Conservation (phyloP, 73 alveolate species). For the Durusdinium trenchii region DNA sequence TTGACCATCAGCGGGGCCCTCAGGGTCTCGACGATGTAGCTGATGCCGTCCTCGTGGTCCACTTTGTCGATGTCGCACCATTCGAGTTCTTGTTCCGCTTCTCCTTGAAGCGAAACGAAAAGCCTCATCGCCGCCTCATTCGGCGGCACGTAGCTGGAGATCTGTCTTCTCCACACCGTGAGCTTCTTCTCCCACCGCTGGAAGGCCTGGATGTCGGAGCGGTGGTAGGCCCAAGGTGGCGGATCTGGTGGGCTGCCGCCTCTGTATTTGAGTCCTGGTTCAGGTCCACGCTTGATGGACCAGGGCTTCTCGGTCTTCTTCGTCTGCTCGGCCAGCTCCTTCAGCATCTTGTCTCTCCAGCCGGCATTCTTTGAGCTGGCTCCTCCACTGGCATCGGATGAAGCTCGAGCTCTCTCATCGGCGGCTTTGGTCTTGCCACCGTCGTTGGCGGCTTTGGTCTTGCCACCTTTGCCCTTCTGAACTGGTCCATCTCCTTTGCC, state of each 20-base stretch:
- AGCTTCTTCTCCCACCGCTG: background rate
- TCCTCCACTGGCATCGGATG: too few relatives aligned
- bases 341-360: too few relatives aligned
- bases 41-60: background rate
- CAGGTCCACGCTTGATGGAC: background rate
- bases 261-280: conserved; percentile 21
- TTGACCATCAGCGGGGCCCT: background rate
- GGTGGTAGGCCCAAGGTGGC: background rate
- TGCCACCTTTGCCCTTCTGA: too few relatives aligned
- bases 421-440: too few relatives aligned
- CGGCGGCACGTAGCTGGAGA: background rate
- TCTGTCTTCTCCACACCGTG: background rate
- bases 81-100: conserved; percentile 26
- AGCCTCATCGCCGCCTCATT: background rate
- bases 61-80: background rate
- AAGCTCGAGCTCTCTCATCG: too few relatives aligned
- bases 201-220: background rate
- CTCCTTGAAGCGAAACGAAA: background rate
- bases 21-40: background rate
- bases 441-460: too few relatives aligned
- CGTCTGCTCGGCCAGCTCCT: too few relatives aligned
- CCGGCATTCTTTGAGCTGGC: too few relatives aligned
- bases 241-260: background rate
- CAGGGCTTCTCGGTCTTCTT: background rate
- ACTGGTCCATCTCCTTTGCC: too few relatives aligned